Base-by-base conservation (phyloP, 352 stramenopile genomes). In the Globisporangium cystogenes region DNA sequence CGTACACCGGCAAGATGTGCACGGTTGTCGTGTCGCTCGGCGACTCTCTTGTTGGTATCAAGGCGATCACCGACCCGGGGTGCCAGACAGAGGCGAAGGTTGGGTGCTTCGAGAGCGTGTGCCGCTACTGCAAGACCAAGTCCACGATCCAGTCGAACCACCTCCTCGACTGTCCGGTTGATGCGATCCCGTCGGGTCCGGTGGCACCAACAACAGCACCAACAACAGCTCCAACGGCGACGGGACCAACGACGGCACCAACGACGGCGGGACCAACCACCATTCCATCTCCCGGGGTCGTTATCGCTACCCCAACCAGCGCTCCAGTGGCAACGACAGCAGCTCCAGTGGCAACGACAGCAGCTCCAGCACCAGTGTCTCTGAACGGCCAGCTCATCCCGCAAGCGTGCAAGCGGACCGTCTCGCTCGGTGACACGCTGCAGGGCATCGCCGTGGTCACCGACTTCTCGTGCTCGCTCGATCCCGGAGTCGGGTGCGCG, bases 41-140 rank as follows among this genome's bases (percentile, higher is more conserved):
- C 14, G 55, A 62, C 7, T 23, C 43, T 21, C 50, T 39, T 5
- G 51, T 58, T 8, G 55, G 55, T 23, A 51, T 62, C 42, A 52
- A 51, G 21, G 55, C 29, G 2, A 40, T 62, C 31, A 62, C 40
- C 7, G 55, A 59, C 27, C 33, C 33, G 11, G 51, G 8, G 15
- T 62, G 55, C 23, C 12, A 48, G 31, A 43, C 21, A n/a, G 51
- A 40, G 18, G 26, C 45, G 10, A 40, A 23, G 23, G n/a, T 62
- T 11, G 55, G 48, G 16, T 62, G 55, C 26, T 62, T 59, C 27
- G 33, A 39, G 14, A 36, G 40, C 10, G 36, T 53, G n/a, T 62
- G 55, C 14, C 58, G 58, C 36, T 65, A 47, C 45, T 64, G 58
- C n/a, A 49, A 51, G 43, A 47, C 53, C 31, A 26, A 44, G 8